Percentiles rank a stretch among this genome's conserved stretches.
Evolutionary conservation across 2,329 filamentous ascomycete genomes (phyloP).

Genomic region (Colletotrichum sp.): DNA sequence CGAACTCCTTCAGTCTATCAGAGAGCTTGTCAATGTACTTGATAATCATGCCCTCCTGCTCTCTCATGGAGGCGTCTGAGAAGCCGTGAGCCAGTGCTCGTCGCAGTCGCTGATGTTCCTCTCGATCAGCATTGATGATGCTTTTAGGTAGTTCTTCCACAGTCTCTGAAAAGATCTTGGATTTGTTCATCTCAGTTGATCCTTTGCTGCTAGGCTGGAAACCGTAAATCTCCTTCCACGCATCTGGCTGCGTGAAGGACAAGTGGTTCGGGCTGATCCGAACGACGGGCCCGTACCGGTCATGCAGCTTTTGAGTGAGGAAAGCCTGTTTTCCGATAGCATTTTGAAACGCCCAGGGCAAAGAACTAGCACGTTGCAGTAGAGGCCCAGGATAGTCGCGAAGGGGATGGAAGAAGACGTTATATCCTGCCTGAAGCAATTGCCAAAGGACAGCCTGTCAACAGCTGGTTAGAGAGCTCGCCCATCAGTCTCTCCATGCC

Average conservation of each 20-base stretch:
- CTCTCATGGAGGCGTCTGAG: conserved; percentile 30
- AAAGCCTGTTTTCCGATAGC: background rate
- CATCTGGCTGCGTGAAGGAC: conserved; percentile 36
- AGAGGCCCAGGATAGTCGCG: conserved; percentile 32
- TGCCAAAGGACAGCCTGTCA: background rate
- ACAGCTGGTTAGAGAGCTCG: background rate
- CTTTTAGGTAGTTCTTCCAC: background rate
- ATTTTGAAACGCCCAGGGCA: background rate
- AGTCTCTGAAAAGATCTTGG: background rate
- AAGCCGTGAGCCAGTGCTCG: conserved; percentile 33
- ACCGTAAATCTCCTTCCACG: conserved; percentile 47
- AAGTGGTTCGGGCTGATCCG: conserved; percentile 43
- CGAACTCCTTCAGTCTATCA: background rate
- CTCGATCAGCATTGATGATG: conserved; percentile 8
- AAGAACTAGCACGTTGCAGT: background rate
- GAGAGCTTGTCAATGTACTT: conserved; percentile 29
- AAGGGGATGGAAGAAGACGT: conserved; percentile 38
- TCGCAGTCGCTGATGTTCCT: conserved; percentile 25
- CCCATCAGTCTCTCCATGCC: accelerated
- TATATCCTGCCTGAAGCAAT: conserved; percentile 25
- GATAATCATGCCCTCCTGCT: conserved; percentile 31
- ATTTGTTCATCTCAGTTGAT: background rate
- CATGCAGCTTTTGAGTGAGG: conserved; percentile 20
- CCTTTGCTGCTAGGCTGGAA: background rate
- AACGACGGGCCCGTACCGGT: conserved; percentile 36